Base-by-base conservation (phyloP, 1,284 basidiomycete species). In the Puccinia horiana region DNA sequence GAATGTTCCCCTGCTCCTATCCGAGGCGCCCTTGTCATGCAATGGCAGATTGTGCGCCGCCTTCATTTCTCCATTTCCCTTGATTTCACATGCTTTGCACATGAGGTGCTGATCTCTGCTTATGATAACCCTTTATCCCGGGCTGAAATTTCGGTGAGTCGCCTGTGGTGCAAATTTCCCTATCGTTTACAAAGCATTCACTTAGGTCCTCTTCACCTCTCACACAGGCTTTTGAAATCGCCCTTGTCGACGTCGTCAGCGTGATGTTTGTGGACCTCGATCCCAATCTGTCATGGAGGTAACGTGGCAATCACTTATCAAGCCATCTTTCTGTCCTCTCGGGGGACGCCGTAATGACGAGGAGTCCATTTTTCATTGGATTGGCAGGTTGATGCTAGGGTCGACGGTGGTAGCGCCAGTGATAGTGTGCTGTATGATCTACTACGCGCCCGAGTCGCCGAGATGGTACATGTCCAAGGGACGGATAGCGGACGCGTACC, bases 1-100 rank as follows among this genome's bases (percentile, higher is more conserved):
- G n/a, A n/a, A n/a, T n/a, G n/a, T n/a, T n/a, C n/a, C 0, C 93
- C 93, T 0, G 89, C 92, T 0, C 86, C 89, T 20, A 93, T 94
- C 79, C 91, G 93, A 84, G 93, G 93, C 70, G 92, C 91, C 0
- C 89, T 94, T 16, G 92, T 93, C 69, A 93, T 93, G 92, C 91
- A 91, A 88, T 92, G 92, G 90, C 86, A 87, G 76, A 84, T 80
- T 20, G 78, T 80, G 63, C 40, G 78, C 56, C 11, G n/a, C n/a
- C n/a, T n/a, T n/a, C n/a, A n/a, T n/a, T n/a, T n/a, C n/a, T n/a
- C n/a, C n/a, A n/a, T n/a, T n/a, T n/a, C n/a, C n/a, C n/a, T n/a
- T n/a, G n/a, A n/a, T n/a, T n/a, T n/a, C n/a, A n/a, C n/a, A n/a
- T n/a, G n/a, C n/a, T n/a, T n/a, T n/a, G n/a, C n/a, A n/a, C n/a